A percentile compares a stretch with the other conserved stretches of the same genome.
Conservation (phyloP, 345 rosid genomes). For the Camelina neglecta region DNA sequence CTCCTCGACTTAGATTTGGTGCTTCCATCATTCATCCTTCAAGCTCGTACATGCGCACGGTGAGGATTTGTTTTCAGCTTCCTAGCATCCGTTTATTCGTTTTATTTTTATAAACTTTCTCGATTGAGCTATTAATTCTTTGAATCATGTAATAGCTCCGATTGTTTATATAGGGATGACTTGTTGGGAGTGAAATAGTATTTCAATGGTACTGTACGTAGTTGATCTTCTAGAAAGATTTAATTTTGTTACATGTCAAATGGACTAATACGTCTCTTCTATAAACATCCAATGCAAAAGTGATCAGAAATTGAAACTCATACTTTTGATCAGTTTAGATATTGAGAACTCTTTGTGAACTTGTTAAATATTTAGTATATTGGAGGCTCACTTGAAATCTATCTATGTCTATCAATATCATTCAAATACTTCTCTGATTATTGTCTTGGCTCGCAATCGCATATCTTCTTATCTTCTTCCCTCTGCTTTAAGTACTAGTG, state of each 20-base stretch:
- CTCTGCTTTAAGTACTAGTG: too few relatives aligned
- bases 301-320: too few relatives aligned
- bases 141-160: background rate
- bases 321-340: too few relatives aligned
- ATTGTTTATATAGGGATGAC: background rate
- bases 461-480: too few relatives aligned
- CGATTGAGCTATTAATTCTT: background rate
- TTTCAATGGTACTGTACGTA: background rate
- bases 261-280: too few relatives aligned
- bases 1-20: constrained; percentile 1
- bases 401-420: background rate
- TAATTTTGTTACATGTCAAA: background rate
- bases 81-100: background rate
- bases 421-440: too few relatives aligned
- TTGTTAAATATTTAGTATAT: too few relatives aligned
- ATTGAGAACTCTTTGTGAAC: background rate
- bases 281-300: too few relatives aligned
- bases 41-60: background rate
- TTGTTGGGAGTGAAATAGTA: constrained; percentile 5
- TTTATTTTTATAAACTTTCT: background rate
- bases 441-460: too few relatives aligned
- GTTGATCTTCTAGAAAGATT: background rate
- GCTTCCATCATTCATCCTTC: constrained; percentile 1
- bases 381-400: background rate
- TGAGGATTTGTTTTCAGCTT: constrained; percentile 4